These are phyloP conservation scores for Melanogaster broomeanus DNA, from an alignment of 768 basidiomycete species.

Conservation along the genomic window DNA sequence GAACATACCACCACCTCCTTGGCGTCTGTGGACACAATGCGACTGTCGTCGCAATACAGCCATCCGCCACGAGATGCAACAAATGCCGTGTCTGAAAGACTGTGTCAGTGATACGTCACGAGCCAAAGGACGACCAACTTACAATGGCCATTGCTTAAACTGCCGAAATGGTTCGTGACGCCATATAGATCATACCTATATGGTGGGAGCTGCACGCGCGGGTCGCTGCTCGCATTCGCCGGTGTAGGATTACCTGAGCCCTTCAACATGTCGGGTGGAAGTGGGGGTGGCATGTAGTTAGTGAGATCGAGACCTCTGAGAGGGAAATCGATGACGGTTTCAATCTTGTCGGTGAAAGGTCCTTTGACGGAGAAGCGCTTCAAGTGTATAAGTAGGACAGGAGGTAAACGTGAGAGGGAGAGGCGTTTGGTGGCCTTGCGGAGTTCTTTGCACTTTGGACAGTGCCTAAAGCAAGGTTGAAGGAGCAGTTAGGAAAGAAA, in stretches of 20 bases:
- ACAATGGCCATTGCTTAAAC: conserved; percentile 95
- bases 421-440: conserved; percentile 85
- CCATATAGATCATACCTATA: conserved; percentile 94
- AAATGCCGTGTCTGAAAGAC: conserved; percentile 80
- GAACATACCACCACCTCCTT: conserved; percentile 81
- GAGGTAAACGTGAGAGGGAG: conserved; percentile 89
- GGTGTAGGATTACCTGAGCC: conserved; percentile 41
- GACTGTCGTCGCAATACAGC: conserved; percentile 94
- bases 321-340: conserved; percentile 93
- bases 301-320: conserved; percentile 61
- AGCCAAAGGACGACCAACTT: conserved; percentile 33
- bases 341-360: conserved; percentile 93
- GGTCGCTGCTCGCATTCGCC: conserved; percentile 54
- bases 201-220: conserved; percentile 80
- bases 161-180: conserved; percentile 96
- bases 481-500: not conserved
- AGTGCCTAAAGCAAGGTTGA: conserved; percentile 64
- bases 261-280: conserved; percentile 64
- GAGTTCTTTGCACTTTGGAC: conserved; percentile 89
- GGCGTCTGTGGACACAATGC: conserved; percentile 68
- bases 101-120: not conserved
- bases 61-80: conserved; percentile 86
- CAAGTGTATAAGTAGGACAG: conserved; percentile 88
- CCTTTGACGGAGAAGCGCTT: conserved; percentile 93
- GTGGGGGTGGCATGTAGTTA: conserved; percentile 82